These are phyloP conservation scores for Gossypium arboreum DNA, from an alignment of 345 rosid genomes.

Conservation along the genomic window DNA sequence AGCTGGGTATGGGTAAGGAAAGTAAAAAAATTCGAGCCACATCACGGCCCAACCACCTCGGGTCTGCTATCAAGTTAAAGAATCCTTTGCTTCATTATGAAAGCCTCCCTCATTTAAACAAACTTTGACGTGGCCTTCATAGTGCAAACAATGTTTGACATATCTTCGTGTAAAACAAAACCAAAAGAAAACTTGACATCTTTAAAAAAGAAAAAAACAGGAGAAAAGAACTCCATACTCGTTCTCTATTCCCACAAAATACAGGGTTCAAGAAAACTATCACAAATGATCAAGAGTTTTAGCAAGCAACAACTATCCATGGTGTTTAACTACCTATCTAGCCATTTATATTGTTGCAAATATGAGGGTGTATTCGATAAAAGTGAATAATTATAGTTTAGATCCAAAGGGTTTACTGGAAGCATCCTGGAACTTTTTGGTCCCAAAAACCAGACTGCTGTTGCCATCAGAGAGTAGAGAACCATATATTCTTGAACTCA, in stretches of 20 bases:
- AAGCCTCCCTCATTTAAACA: neutral
- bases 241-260: neutral
- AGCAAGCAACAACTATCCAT: neutral
- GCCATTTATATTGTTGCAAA: neutral
- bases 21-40: neutral
- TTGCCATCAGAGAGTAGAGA: neutral
- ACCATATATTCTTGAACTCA: neutral
- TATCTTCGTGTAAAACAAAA: neutral
- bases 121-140: neutral
- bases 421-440: too few species aligned
- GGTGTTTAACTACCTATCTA: neutral
- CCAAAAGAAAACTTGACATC: neutral
- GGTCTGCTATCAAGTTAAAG: neutral
- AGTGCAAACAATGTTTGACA: neutral
- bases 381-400: neutral
- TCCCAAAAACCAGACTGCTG: neutral
- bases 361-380: neutral
- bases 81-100: neutral
- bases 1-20: neutral
- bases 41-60: neutral
- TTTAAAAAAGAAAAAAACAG: neutral
- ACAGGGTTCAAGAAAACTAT: neutral
- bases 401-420: neutral
- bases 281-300: neutral
- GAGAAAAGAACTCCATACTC: neutral